These are phyloP conservation scores for Cinnamomum micranthum DNA, from an alignment of 164 flowering plant genomes.

Conservation along the genomic window DNA sequence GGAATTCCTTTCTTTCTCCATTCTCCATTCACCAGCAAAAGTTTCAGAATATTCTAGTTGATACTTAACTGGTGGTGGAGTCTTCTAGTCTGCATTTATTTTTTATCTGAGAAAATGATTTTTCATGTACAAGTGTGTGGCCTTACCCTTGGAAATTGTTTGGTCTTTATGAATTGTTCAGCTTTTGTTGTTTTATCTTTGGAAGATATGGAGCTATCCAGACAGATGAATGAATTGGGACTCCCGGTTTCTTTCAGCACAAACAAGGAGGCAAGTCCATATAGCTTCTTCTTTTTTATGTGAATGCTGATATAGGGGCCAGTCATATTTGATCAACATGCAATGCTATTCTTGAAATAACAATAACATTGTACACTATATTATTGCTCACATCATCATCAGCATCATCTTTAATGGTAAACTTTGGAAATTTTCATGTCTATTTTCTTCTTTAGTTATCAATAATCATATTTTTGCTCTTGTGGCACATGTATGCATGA, in stretches of 20 bases:
- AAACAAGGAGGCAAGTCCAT: conserved; percentile 47
- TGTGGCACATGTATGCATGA: too few species aligned
- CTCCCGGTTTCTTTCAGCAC: conserved; percentile 76
- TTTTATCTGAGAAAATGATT: not conserved
- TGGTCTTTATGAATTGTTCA: conserved; percentile 15
- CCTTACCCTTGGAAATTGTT: not conserved
- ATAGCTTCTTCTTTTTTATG: not conserved
- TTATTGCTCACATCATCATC: too few species aligned
- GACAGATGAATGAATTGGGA: conserved; percentile 65
- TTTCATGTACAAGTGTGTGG: not conserved
- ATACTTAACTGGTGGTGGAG: not conserved
- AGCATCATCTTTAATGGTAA: too few species aligned
- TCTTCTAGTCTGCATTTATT: not conserved
- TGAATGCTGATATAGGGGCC: too few species aligned
- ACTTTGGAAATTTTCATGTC: too few species aligned
- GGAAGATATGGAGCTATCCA: conserved; percentile 48
- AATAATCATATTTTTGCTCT: too few species aligned
- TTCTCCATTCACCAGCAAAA: not conserved
- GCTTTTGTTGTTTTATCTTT: conserved; percentile 20
- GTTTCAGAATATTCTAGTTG: not conserved
- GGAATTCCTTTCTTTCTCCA: not conserved
- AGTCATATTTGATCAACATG: too few species aligned
- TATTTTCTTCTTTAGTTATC: too few species aligned
- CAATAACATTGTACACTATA: too few species aligned
- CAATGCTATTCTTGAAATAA: too few species aligned